phyloP scores from a whole-genome alignment of 2,329 filamentous ascomycete genomes.

The Nigrospora osmanthi region DNA sequence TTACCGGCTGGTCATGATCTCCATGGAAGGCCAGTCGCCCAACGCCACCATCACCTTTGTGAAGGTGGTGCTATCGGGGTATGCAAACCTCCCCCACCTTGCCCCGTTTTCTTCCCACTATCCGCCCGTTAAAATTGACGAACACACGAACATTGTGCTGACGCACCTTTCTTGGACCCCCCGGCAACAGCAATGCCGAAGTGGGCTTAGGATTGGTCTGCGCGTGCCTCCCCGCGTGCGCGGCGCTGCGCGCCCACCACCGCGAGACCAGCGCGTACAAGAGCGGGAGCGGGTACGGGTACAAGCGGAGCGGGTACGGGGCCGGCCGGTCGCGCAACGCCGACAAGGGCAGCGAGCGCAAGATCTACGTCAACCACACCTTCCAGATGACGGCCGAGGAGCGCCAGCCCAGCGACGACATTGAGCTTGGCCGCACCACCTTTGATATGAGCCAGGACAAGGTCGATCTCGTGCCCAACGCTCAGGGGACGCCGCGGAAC shows the following conservation, averaged over 20 bases:
- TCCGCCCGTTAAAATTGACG: too few relatives aligned
- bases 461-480: neutral
- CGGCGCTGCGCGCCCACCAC: constrained; percentile 15
- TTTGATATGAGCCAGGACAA: neutral
- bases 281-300: too few relatives aligned
- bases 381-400: constrained; percentile 12
- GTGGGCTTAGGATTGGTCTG: constrained; percentile 22
- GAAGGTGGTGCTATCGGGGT: constrained; percentile 16
- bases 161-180: too few relatives aligned
- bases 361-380: constrained; percentile 19
- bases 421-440: neutral
- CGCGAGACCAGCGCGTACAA: constrained; percentile 7
- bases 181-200: constrained; percentile 18
- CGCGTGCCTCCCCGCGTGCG: constrained; percentile 20
- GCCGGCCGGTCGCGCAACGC: constrained; percentile 1
- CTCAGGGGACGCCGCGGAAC: neutral
- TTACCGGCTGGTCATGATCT: constrained; percentile 17
- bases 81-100: neutral
- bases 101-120: too few relatives aligned
- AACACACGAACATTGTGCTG: too few relatives aligned
- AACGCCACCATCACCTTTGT: constrained; percentile 19
- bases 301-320: too few relatives aligned
- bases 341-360: neutral
- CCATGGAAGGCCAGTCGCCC: constrained; percentile 11
- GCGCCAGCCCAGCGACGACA: neutral